Base-by-base conservation (phyloP, 768 basidiomycete species). In the Boletus rex-veris region DNA sequence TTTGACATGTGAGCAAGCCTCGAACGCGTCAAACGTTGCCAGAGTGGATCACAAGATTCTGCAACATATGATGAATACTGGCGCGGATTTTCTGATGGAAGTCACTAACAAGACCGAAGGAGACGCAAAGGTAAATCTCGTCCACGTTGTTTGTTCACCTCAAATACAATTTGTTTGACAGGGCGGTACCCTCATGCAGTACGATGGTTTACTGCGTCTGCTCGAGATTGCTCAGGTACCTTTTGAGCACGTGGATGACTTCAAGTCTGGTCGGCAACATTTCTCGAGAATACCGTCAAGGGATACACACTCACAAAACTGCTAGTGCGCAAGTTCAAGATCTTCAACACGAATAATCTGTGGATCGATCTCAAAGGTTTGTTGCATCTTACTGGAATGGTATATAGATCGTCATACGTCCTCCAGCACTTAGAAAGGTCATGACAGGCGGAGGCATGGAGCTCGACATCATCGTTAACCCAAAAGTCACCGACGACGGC, bases 91-190 rank as follows among this genome's bases (percentile, higher is more conserved):
- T 75, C 72, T 93, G 69, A 93, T 93, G 91, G 91, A 96, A 73
- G 88, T 96, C 58, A 97, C 94, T 11, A 91, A 95, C 78, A 96
- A 95, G 82, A 95, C 93, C 65, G 94, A 96, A 80, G 92, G 88
- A 46, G 92, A 87, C 65, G 72, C 79, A 59, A 79, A 81, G 70
- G 76, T 75, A 58, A 46, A 54, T 38, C 36, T 35, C 16, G 7
- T 26, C 21, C 40, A 3, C 3, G 11, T 10, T 41, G 21, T 30
- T 37, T 14, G 19, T 28, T 33, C 36, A 24, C 18, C n/a, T 4
- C 38, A 1, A 41, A 30, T 26, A n/a, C 43, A 39, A 3, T 18
- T 37, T 39, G 14, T 30, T 53, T 33, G 19, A 31, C 11, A 85
- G 84, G 88, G 88, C 73, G 90, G 90, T 70, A 92, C 92, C 53